These are phyloP conservation scores for Phanerodontia chrysosporium DNA, from an alignment of 768 basidiomycete species.

Conservation along the genomic window DNA sequence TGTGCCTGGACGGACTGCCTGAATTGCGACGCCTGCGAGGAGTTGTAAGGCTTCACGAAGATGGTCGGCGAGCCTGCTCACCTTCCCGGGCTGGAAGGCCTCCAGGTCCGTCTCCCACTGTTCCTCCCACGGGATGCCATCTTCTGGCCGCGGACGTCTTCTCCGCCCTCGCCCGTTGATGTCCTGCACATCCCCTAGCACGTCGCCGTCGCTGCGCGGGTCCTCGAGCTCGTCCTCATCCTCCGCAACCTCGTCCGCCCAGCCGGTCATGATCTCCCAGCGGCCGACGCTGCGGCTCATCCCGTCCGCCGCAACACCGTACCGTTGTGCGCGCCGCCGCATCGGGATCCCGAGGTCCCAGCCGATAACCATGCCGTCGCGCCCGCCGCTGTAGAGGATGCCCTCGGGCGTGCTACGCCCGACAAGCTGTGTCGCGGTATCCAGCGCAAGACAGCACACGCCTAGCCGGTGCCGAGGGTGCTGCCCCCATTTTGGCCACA, in stretches of 20 bases:
- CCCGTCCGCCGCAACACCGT: constrained; percentile 19
- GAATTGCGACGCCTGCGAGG: constrained; percentile 53
- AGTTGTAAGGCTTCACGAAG: background rate
- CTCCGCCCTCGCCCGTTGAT: constrained; percentile 29
- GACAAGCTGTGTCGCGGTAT: constrained; percentile 73
- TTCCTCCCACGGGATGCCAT: constrained; percentile 55
- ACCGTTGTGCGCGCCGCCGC: constrained; percentile 38
- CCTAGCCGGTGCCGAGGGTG: constrained; percentile 87
- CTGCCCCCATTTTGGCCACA: constrained; percentile 22
- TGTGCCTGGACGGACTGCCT: constrained; percentile 88
- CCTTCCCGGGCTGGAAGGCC: constrained; percentile 43
- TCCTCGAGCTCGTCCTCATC: constrained; percentile 64
- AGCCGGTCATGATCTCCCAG: constrained; percentile 85
- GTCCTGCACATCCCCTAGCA: constrained; percentile 67
- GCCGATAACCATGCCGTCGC: constrained; percentile 83
- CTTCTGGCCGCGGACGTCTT: constrained; percentile 25
- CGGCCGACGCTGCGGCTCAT: constrained; percentile 31
- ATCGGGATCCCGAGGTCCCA: constrained; percentile 80
- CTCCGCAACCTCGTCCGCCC: constrained; percentile 66
- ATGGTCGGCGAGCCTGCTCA: constrained; percentile 27
- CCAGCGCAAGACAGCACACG: constrained; percentile 82
- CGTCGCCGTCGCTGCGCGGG: constrained; percentile 63
- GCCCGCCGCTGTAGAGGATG: constrained; percentile 84
- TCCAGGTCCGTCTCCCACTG: constrained; percentile 77
- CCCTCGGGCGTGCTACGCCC: constrained; percentile 70